Conservation (phyloP, 352 stramenopile genomes). For the Phytophthora pistaciae region DNA sequence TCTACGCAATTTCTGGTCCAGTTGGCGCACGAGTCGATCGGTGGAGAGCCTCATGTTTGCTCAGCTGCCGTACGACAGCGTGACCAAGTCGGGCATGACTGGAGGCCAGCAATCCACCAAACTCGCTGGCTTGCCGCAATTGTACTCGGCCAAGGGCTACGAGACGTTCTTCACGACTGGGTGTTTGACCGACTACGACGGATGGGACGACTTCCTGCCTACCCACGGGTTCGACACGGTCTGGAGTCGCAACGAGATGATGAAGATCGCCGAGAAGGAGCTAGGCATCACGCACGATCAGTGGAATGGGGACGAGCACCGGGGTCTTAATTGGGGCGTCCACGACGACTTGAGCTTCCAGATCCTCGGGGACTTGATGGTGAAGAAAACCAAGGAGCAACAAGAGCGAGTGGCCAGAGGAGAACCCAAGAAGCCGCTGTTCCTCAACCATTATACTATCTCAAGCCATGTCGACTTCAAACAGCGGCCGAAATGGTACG, state of each 20-base stretch:
- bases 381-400: constrained; percentile 47
- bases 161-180: constrained; percentile 56
- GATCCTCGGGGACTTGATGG: constrained; percentile 49
- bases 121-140: constrained; percentile 52
- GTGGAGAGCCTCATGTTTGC: constrained; percentile 59
- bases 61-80: constrained; percentile 51
- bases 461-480: constrained; percentile 52
- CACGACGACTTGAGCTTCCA: constrained; percentile 59
- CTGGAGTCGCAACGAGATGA: constrained; percentile 42
- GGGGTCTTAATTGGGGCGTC: constrained; percentile 43
- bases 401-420: constrained; percentile 11
- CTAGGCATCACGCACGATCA: constrained; percentile 39
- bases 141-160: constrained; percentile 58
- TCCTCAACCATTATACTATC: constrained; percentile 62
- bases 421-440: constrained; percentile 45
- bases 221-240: constrained; percentile 55
- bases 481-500: constrained; percentile 47
- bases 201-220: constrained; percentile 50
- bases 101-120: constrained; percentile 24
- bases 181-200: constrained; percentile 46
- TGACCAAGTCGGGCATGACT: constrained; percentile 41
- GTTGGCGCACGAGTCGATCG: constrained; percentile 58
- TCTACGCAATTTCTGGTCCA: constrained; percentile 65
- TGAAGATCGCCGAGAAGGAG: constrained; percentile 34
- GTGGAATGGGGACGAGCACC: constrained; percentile 28